These are phyloP conservation scores for Paecilomyces sp. DNA, from an alignment of 2,329 filamentous ascomycete species.

Conservation along the genomic window DNA sequence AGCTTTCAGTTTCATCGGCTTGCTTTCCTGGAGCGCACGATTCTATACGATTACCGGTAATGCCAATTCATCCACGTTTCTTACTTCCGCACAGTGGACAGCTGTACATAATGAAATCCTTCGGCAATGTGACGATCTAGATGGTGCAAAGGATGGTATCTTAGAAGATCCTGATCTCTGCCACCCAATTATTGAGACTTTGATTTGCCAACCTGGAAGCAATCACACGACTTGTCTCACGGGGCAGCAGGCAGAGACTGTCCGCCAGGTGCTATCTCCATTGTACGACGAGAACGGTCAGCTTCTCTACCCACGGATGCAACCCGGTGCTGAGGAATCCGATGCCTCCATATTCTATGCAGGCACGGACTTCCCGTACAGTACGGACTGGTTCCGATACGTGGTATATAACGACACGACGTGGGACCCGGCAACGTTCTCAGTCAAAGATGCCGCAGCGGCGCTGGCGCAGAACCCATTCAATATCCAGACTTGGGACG, in stretches of 20 bases:
- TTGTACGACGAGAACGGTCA: constrained; percentile 23
- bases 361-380: constrained; percentile 30
- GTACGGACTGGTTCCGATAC: constrained; percentile 39
- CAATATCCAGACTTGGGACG: constrained; percentile 36
- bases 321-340: constrained; percentile 22
- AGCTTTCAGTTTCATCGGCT: constrained; percentile 37
- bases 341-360: constrained; percentile 25
- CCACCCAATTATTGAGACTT: constrained; percentile 20
- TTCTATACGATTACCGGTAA: constrained; percentile 37
- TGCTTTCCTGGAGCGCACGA: constrained; percentile 37
- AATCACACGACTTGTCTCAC: constrained; percentile 21
- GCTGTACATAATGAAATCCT: constrained; percentile 30
- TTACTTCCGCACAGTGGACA: constrained; percentile 21
- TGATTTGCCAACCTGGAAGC: constrained; percentile 20
- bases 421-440: constrained; percentile 27
- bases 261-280: constrained; percentile 23
- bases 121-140: constrained; percentile 25
- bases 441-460: constrained; percentile 28
- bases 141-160: constrained; percentile 27
- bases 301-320: constrained; percentile 27
- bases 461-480: constrained; percentile 38
- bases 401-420: constrained; percentile 33
- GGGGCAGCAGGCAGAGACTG: constrained; percentile 20
- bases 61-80: constrained; percentile 21
- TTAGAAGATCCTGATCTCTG: constrained; percentile 32